Evolutionary conservation across 257 asterid species (phyloP), one percentile per base, ranked within the genome.

Genomic region (Catharanthus roseus): DNA sequence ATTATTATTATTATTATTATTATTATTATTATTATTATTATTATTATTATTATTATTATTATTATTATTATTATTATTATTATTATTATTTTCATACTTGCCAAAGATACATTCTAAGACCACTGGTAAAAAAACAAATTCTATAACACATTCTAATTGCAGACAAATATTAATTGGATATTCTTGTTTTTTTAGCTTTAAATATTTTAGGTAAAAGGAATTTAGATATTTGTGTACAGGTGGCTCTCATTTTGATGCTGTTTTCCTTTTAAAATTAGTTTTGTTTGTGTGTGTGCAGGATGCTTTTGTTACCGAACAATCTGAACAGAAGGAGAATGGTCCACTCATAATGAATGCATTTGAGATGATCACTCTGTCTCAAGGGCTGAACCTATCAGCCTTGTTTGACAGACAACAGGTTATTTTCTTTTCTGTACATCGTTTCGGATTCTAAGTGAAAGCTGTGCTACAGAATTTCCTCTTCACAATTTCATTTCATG

Each of bases 351-450:
- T 95, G 97, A 95, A 95, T 81, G 99, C 99, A 21, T 91, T 95
- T 83, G 97, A 91, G 86, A 89, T 95, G 97, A 95, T 95, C 65
- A 89, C 99, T 58, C 89, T 95, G 65, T 95, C 99, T 69, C 99
- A 95, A 80, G 99, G 99, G 72, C 80, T 95, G 79, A 89, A 95
- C 82, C 85, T 95, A 70, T 92, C 97, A 23, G 90, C 96, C 60
- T 84, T 95, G 84, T 95, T 95, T 85, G 99, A 95, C 74, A 82
- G 96, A 85, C 91, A 90, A 62, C 96, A 88, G 96, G 97, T 91
- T 84, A 64, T 61, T 31, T 55, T 45, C 10, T 68, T n/a, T 7
- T 44, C 23, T 36, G 62, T 4, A 62, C 51, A 61, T 62, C 60
- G 42, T 6, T 10, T 12, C 39, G 7, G 42, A 58, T 49, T 29